Evolutionary conservation across 768 basidiomycete genomes (phyloP), one percentile per base, ranked within the genome.

Genomic region (Podaxis sp.): DNA sequence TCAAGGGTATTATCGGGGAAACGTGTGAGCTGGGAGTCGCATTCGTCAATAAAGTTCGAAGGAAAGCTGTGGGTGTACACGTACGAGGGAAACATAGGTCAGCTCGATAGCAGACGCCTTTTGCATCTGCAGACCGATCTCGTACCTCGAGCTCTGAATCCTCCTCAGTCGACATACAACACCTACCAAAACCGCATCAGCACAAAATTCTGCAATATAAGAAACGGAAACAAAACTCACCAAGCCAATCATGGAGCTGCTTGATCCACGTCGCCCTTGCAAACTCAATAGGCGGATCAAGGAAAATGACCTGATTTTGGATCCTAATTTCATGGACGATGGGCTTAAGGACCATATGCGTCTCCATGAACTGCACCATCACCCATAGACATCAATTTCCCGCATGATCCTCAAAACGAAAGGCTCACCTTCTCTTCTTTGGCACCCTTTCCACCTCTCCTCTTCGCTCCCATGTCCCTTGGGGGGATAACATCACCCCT

Each of bases 251-350:
- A 68, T 99, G 96, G 64, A 97, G 76, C 71, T 96, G 92, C 51
- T 82, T 84, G 64, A 96, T 84, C 96, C 96, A 98, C 8, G 84
- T 90, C 55, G 90, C 86, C 46, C 96, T 87, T 0, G 96, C 95
- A 68, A 92, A 86, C 74, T 99, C 96, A 78, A 98, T 93, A 63
- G 97, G 97, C 28, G 97, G 97, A 73, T 99, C 96, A 57, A 99
- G 82, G 79, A 97, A 99, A 74, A 99, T 98, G 66, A 98, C 94
- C 73, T 99, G 97, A 72, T 99, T 97, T 71, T 96, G 92, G 83
- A 99, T 98, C 76, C 96, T 86, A 66, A 99, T 92, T 73, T 99
- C 96, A 74, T 99, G 96, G 6, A 96, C 82, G 62, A 97, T 89
- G 0, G 95, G 92, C 68, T 92, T 89, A 66, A 98, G 74, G 1